Base-by-base conservation (phyloP, 495 filamentous ascomycete genomes). In the Penicillium lagena region DNA sequence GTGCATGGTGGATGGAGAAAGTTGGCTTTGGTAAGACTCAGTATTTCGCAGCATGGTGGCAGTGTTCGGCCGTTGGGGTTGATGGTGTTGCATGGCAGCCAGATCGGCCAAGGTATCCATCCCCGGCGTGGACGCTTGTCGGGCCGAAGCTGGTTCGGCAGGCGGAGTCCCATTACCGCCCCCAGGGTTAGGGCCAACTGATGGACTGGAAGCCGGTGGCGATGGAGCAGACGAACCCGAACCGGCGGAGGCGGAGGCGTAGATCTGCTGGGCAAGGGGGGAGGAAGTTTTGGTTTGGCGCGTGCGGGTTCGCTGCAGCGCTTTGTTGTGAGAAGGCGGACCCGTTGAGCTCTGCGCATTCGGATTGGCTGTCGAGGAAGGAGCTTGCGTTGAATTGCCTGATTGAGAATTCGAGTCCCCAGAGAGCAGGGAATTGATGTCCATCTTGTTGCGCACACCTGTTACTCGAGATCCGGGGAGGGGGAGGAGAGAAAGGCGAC, bases 341-440 rank as follows among this genome's bases (percentile, higher is more conserved):
- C 42, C 49, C 12, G 66, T 50, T 47, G 64, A 46, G 46, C 52
- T 59, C 32, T 48, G 47, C 27, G 69, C 58, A n/a, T 62, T 41
- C 54, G 62, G 49, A 51, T 56, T 50, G 47, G 56, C 2, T 22
- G 22, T 22, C 22, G 4, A 22, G 22, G 22, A 22, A 22, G 22
- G 50, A 56, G 62, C 49, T 58, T 70, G 61, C 45, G 73, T 62
- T 35, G 62, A 68, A 49, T 52, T 64, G 49, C 70, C 69, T 54
- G 56, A 59, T 52, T 71, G 60, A 15, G 68, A 65, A 54, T 82
- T 73, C 42, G 79, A 74, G 43, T 86, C 80, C 62, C 83, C 80
- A 47, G 83, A 86, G 49, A 87, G 76, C 37, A 87, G 75, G 28
- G 78, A 82, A 66, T 73, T 82, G 71, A 87, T 87, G 55, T 87